Evolutionary conservation across 805 yeast genomes (phyloP).

Genomic region (Cyberlindnera suaveolens): DNA sequence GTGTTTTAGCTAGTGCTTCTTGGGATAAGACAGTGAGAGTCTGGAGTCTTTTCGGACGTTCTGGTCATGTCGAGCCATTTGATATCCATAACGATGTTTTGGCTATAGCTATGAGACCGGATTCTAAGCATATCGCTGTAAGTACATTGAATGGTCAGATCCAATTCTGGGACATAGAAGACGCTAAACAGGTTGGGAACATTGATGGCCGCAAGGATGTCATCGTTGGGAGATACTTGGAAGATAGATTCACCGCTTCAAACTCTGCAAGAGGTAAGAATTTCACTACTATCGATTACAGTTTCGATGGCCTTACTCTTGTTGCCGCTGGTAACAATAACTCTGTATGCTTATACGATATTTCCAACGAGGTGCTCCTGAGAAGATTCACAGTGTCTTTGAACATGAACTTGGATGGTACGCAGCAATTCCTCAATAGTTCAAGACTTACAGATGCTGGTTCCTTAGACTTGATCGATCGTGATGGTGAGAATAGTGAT

Average conservation of each 20-base stretch:
- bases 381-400: constrained; percentile 78
- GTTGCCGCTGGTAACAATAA: constrained; percentile 94
- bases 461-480: constrained; percentile 72
- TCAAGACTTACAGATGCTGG: constrained; percentile 85
- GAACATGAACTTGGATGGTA: constrained; percentile 90
- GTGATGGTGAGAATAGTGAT: constrained; percentile 81
- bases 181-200: constrained; percentile 71
- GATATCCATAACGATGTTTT: constrained; percentile 80
- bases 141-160: constrained; percentile 86
- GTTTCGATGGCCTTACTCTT: constrained; percentile 82
- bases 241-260: constrained; percentile 75
- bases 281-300: constrained; percentile 75
- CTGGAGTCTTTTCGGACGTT: constrained; percentile 88
- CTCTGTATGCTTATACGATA: constrained; percentile 85
- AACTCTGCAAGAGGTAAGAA: constrained; percentile 80
- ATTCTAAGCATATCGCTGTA: constrained; percentile 85
- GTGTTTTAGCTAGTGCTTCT: constrained; percentile 79
- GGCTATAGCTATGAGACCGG: constrained; percentile 81
- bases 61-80: constrained; percentile 86
- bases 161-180: constrained; percentile 74
- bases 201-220: constrained; percentile 87
- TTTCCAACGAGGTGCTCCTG: constrained; percentile 79
- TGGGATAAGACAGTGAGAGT: constrained; percentile 95
- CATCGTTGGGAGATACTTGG: constrained; percentile 74
- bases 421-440: constrained; percentile 72